Evolutionary conservation across 345 rosid species (phyloP).

Genomic region (Camelina laxa): DNA sequence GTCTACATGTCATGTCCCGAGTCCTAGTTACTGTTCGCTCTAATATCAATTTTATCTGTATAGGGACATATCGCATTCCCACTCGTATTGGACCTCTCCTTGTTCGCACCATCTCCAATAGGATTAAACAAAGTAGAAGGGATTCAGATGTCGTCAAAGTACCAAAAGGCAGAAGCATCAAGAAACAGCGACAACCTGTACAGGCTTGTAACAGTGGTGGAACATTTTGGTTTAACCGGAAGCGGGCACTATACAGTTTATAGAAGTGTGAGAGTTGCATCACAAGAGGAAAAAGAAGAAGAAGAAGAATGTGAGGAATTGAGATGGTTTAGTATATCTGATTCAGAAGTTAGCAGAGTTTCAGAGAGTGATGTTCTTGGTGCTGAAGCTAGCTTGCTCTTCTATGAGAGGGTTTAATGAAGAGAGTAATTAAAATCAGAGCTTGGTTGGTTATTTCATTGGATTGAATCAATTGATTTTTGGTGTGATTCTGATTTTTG

Average conservation of each 20-base stretch:
- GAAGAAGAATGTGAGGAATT: slow-evolving; percentile 28
- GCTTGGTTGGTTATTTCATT: not conserved
- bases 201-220: slow-evolving; percentile 74
- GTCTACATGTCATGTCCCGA: not conserved
- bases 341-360: slow-evolving; percentile 64
- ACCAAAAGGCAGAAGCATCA: slow-evolving; percentile 39
- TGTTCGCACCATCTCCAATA: slow-evolving; percentile 30
- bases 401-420: slow-evolving; percentile 58
- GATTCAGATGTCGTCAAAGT: slow-evolving; percentile 17
- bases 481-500: not conserved
- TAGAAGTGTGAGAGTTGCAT: slow-evolving; percentile 51
- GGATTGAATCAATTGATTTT: not conserved
- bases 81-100: slow-evolving; percentile 35
- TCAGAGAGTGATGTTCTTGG: slow-evolving; percentile 73
- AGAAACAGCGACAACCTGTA: slow-evolving; percentile 38
- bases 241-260: slow-evolving; percentile 87
- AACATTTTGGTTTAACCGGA: slow-evolving; percentile 79
- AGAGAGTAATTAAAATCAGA: not conserved
- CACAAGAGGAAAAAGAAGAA: slow-evolving; percentile 23
- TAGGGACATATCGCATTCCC: slow-evolving; percentile 42
- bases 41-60: not conserved
- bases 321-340: slow-evolving; percentile 82
- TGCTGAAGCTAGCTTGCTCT: slow-evolving; percentile 89
- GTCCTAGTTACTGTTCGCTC: not conserved
- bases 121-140: slow-evolving; percentile 34